Evolutionary conservation across 2,329 filamentous ascomycete species (phyloP).

Genomic region (Colletotrichum karsti): DNA sequence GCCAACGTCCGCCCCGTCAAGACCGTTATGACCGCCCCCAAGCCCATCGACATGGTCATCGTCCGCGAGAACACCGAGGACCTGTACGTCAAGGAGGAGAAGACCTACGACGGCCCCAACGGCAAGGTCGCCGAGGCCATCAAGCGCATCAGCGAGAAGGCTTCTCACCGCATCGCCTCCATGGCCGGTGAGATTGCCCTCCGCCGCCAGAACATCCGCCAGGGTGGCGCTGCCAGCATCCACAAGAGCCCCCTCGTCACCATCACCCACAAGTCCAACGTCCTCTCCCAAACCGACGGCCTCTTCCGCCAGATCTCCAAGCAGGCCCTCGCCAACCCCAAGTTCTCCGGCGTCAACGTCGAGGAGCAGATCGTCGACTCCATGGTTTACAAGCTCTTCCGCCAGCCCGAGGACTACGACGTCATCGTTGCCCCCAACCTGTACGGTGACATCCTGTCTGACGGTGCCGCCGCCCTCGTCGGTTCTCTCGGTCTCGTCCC

Average conservation of each 20-base stretch:
- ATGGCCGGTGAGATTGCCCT: conserved; percentile 97
- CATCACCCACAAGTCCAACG: conserved; percentile 98
- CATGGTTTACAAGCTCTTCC: conserved; percentile 99
- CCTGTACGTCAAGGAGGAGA: conserved; percentile 97
- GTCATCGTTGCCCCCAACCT: conserved; percentile 98
- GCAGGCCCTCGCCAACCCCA: conserved; percentile 71
- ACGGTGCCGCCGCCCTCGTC: conserved; percentile 89
- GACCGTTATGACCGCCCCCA: conserved; percentile 71
- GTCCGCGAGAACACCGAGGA: conserved; percentile 99
- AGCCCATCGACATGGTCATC: conserved; percentile 94
- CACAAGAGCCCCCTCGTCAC: conserved; percentile 82
- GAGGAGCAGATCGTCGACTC: conserved; percentile 99
- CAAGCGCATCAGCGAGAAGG: conserved; percentile 92
- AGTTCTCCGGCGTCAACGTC: conserved; percentile 72
- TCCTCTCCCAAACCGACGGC: conserved; percentile 94
- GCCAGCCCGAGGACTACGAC: conserved; percentile 93
- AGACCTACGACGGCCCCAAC: conserved; percentile 77
- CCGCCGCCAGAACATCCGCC: conserved; percentile 82
- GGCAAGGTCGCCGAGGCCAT: conserved; percentile 93
- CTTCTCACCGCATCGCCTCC: conserved; percentile 84
- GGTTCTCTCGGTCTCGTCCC: conserved; percentile 93
- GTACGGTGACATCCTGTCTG: conserved; percentile 96
- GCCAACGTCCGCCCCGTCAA: conserved; percentile 98
- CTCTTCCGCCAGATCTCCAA: conserved; percentile 88
- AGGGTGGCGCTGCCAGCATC: conserved; percentile 63